These are phyloP conservation scores for Osmozyma mogii DNA, from an alignment of 805 yeast species.

Conservation along the genomic window DNA sequence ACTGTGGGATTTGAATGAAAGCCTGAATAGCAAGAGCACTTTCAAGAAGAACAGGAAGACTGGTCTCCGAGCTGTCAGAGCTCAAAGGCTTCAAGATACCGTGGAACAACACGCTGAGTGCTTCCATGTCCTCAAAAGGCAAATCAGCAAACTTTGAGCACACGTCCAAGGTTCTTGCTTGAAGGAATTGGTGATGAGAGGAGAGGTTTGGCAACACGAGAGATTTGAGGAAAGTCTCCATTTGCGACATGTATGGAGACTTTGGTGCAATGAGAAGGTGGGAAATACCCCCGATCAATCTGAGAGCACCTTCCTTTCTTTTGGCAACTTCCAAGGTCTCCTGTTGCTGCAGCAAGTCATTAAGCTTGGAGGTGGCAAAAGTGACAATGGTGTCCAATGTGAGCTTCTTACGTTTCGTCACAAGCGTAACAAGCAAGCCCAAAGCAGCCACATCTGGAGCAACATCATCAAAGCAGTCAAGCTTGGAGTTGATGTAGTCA, in stretches of 20 bases:
- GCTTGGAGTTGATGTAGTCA: slow-evolving; percentile 70
- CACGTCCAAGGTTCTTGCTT: slow-evolving; percentile 67
- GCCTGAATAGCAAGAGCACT: slow-evolving; percentile 84
- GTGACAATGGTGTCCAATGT: slow-evolving; percentile 54
- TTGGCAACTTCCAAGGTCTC: slow-evolving; percentile 44
- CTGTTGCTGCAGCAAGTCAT: slow-evolving; percentile 19
- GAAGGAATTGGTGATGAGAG: slow-evolving; percentile 56
- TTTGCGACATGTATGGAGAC: slow-evolving; percentile 51
- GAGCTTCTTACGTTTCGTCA: slow-evolving; percentile 53
- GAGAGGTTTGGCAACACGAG: slow-evolving; percentile 67
- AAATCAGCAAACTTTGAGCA: slow-evolving; percentile 58
- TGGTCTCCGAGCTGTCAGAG: slow-evolving; percentile 12
- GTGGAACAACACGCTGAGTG: slow-evolving; percentile 20
- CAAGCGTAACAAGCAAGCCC: slow-evolving; percentile 62
- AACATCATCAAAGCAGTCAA: slow-evolving; percentile 47
- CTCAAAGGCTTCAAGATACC: slow-evolving; percentile 27
- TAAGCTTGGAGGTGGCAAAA: slow-evolving; percentile 47
- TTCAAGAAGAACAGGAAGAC: slow-evolving; percentile 72
- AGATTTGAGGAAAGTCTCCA: slow-evolving; percentile 59
- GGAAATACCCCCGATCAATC: slow-evolving; percentile 69
- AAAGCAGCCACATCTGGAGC: slow-evolving; percentile 79
- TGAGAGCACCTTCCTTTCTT: slow-evolving; percentile 69
- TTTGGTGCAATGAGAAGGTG: slow-evolving; percentile 46
- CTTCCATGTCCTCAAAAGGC: slow-evolving; percentile 32
- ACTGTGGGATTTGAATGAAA: slow-evolving; percentile 54